Conservation (phyloP, 2,329 filamentous ascomycete species). For the Emergomyces africanus region DNA sequence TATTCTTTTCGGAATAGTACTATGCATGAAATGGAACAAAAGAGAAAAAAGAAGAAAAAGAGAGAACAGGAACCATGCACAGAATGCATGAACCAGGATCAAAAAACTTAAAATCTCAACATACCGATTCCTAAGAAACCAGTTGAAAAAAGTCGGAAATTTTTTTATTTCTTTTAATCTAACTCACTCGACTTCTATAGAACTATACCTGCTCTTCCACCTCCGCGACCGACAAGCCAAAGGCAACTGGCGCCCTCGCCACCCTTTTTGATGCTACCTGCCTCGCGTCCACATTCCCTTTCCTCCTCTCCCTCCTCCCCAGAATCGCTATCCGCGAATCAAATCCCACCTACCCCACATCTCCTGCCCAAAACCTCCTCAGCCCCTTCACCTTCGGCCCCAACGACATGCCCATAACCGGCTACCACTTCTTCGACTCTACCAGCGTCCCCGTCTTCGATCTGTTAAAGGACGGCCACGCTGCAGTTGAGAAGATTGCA, state of each 20-base stretch:
- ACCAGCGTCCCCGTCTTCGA: constrained; percentile 66
- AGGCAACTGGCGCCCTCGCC: constrained; percentile 60
- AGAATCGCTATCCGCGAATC: constrained; percentile 45
- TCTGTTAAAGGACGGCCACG: constrained; percentile 49
- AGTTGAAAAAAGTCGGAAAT: no score
- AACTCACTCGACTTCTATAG: constrained; percentile 28
- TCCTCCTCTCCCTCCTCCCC: constrained; percentile 52
- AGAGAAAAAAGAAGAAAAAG: background rate
- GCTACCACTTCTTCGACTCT: constrained; percentile 70
- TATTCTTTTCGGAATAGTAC: no score
- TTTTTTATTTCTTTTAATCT: no score
- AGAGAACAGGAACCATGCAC: background rate
- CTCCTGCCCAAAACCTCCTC: constrained; percentile 38
- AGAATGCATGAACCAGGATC: background rate
- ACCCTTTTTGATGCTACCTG: constrained; percentile 83
- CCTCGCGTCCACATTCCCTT: constrained; percentile 55
- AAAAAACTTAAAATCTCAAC: background rate
- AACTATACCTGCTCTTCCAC: constrained; percentile 79
- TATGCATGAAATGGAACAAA: background rate
- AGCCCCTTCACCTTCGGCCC: constrained; percentile 30
- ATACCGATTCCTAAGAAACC: background rate
- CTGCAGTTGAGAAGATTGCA: constrained; percentile 49
- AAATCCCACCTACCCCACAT: constrained; percentile 41
- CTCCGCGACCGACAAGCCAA: constrained; percentile 47
- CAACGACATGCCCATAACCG: constrained; percentile 51